Base-by-base conservation (phyloP, 2,329 filamentous ascomycete species). In the Paecilomyces niveus region DNA sequence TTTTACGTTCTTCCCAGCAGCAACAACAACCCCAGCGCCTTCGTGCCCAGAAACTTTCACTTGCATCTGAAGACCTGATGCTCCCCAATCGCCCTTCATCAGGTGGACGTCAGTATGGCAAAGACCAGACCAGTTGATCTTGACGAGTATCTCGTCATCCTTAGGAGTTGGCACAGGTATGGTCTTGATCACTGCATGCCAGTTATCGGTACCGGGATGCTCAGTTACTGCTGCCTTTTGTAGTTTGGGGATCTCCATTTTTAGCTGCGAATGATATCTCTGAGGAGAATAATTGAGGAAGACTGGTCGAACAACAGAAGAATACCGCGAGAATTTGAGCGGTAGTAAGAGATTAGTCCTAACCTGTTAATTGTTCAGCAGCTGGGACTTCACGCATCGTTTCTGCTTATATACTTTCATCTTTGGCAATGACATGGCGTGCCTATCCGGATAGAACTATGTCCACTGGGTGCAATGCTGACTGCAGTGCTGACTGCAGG, bases 11-110 rank as follows among this genome's bases (percentile, higher is more conserved):
- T 80, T 73, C 24, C 84, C 83, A 61, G 78, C 78, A 65, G 79
- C 73, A n/a, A 86, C 63, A 18, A 87, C 82, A 1, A 83, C 66
- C n/a, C 84, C 85, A 21, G 83, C 80, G 15, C 79, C 82, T 69
- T 87, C 84, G 58, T 86, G 84, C 24, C 85, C 84, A 33, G 86
- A 76, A 53, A 86, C 83, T 13, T 15, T 32, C 11, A 58, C 45
- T n/a, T n/a, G 8, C 45, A 18, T 15, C 45, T 9, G n/a, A 9
- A 2, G 2, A 4, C 11, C 13, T 50, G 45, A 18, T 50, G 8
- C 9, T 7, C 13, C 13, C 45, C 45, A 50, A n/a, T 50, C 45
- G 15, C 45, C 45, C 21, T 50, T 50, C 45, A 50, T 50, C n/a
- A 18, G 61, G 35, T 65, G 63, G 26, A 57, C 58, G 32, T 65